Base-by-base conservation (phyloP, 371 early-diverging fungal genomes). In the Parasitella parasitica region DNA sequence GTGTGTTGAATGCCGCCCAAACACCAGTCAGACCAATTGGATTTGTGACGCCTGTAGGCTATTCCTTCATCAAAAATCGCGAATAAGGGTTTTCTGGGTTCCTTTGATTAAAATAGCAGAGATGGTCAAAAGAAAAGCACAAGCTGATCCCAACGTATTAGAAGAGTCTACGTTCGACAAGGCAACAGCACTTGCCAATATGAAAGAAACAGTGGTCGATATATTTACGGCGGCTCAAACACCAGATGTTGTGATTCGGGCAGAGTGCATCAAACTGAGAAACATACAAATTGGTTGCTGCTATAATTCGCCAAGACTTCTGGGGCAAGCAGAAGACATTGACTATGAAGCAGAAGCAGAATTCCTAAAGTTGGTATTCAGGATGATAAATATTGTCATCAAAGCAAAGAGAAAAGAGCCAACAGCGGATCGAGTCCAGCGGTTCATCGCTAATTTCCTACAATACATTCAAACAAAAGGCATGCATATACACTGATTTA, bases 211-310 rank as follows among this genome's bases (percentile, higher is more conserved):
- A 9, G 54, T 91, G n/a, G 84, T 87, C 0, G 70, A 80, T 54
- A 80, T 94, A 54, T 92, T 94, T 67, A 87, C 88, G 61, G 91
- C 92, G n/a, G 84, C 88, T 6, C 92, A 92, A 67, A 82, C 82
- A 57, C 80, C 87, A 0, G 77, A 82, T 18, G 82, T 88, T 5
- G 82, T 81, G 4, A 88, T 90, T 64, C 85, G 91, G 61, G 88
- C 85, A 62, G 84, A 89, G 63, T 87, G 89, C 12, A 84, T 88
- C 37, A 83, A 86, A 28, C 76, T 94, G n/a, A 81, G 91, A 54
- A 92, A 91, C 68, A 71, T 93, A 53, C 93, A 92, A 67, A 67
- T 78, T 53, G 78, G 84, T 37, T 87, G 88, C 63, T 74, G 83
- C 39, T 53, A 83, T 16, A 71, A 76, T 20, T 66, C 74, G 36